phyloP scores from a whole-genome alignment of 768 basidiomycete genomes.

The Clathrus columnatus region DNA sequence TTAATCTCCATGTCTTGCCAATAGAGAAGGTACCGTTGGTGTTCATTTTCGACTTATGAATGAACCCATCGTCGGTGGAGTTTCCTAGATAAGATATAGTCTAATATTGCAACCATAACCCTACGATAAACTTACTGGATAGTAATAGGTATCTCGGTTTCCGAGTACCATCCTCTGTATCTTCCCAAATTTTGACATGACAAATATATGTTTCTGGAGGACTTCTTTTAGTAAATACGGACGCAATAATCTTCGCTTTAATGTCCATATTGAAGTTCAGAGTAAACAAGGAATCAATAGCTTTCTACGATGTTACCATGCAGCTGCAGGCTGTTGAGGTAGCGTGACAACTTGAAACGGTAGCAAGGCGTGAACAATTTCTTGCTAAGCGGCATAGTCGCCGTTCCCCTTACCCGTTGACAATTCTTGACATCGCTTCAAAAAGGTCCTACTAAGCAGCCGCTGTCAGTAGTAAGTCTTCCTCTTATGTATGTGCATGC shows the following conservation, averaged over 20 bases:
- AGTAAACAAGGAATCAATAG: too few relatives aligned
- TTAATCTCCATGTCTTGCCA: conserved; percentile 90
- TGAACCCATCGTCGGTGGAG: conserved; percentile 51
- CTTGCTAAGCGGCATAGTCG: too few relatives aligned
- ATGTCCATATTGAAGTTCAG: too few relatives aligned
- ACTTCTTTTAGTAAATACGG: conserved; percentile 72
- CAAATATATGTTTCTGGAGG: conserved; percentile 76
- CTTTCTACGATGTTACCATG: conserved; percentile 60
- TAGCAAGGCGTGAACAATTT: too few relatives aligned
- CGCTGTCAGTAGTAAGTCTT: too few relatives aligned
- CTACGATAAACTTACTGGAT: conserved; percentile 57
- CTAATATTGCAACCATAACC: conserved; percentile 7
- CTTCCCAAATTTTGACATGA: conserved; percentile 93
- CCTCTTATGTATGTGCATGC: too few relatives aligned
- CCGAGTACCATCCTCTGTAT: conserved; percentile 57
- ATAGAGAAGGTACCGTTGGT: conserved; percentile 92
- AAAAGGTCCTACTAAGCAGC: too few relatives aligned
- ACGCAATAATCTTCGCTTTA: conserved; percentile 53
- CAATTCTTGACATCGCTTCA: too few relatives aligned
- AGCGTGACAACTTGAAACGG: too few relatives aligned
- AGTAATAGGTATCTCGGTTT: conserved; percentile 90
- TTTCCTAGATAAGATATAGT: conserved; percentile 35
- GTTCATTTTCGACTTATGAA: conserved; percentile 97
- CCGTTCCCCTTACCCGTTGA: too few relatives aligned
- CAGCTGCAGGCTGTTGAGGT: conserved; percentile 89